Evolutionary conservation across 257 asterid genomes (phyloP), one percentile per base, ranked within the genome.

Genomic region (Solanum acaule): DNA sequence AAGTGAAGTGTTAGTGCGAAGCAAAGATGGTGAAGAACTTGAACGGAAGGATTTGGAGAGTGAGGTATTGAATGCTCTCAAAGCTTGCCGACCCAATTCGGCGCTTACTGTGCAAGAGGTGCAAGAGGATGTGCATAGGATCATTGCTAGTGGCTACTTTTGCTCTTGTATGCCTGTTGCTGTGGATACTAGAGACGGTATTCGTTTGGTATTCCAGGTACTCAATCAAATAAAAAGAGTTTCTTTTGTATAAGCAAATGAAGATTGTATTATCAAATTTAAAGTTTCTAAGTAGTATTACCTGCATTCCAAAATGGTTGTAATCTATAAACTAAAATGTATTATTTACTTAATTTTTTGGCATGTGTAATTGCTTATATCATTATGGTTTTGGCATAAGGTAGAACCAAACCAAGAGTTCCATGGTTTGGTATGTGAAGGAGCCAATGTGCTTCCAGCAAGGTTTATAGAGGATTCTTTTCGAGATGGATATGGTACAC

Each of bases 341-440:
- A 29, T 49, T 42, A 25, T 33, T 71, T 86, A 29, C 71, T 29
- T 71, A 20, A 73, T 23, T 46, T 63, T 11, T 87, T 49, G 56
- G 49, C 29, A 35, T 67, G 52, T 59, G 40, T 91, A 84, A 90
- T 87, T 90, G 88, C 87, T 91, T 40, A 89, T 88, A 83, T 88
- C 85, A 34, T 82, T 84, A 33, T 59, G 91, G 88, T 92, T 91
- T 91, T 91, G 93, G 94, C 91, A 93, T 87, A 94, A 59, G 99
- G 99, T 97, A 96, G 99, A 97, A 89, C 99, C 98, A 93, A 97
- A 97, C 90, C 99, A 96, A 93, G 99, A 97, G 94, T 97, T 97
- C 89, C 98, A 91, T 91, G 99, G 99, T 76, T 92, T 96, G 94
- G 99, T 96, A 61, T 96, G 98, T 88, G 99, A 97, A 93, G 99